Conservation (phyloP, 2,329 filamentous ascomycete genomes). For the Cryphonectria japonica region DNA sequence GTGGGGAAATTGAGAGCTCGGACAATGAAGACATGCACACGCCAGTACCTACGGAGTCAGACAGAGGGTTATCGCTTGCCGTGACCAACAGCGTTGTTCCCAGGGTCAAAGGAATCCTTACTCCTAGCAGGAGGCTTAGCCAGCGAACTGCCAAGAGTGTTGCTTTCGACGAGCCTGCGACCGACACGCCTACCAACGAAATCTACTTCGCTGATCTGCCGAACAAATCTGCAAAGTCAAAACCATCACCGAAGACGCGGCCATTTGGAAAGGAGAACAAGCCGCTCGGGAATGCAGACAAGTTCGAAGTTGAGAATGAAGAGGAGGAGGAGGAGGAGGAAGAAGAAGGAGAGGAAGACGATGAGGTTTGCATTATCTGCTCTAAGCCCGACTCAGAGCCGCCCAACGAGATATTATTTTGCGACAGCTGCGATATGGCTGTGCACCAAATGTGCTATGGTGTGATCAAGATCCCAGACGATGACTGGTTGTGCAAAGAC, state of each 20-base stretch:
- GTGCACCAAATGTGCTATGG: conserved; percentile 66
- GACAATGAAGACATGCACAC: conserved; percentile 17
- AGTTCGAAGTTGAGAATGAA: conserved; percentile 39
- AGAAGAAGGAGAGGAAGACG: conserved; percentile 45
- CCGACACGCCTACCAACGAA: conserved; percentile 42
- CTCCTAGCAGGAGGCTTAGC: conserved; percentile 52
- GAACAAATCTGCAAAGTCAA: conserved; percentile 40
- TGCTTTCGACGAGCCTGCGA: conserved; percentile 48
- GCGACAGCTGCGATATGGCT: conserved; percentile 65
- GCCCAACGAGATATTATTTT: conserved; percentile 66
- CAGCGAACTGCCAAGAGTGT: conserved; percentile 56
- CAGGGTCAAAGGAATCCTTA: conserved; percentile 59
- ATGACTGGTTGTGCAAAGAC: conserved; percentile 65
- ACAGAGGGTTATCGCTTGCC: conserved; percentile 25
- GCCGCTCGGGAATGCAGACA: conserved; percentile 29
- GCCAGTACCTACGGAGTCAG: conserved; percentile 23
- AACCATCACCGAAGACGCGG: conserved; percentile 29
- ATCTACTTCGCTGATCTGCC: conserved; percentile 58
- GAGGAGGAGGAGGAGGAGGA: conserved; percentile 42
- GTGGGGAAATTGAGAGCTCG: background rate
- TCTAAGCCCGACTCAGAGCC: conserved; percentile 58
- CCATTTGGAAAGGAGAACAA: conserved; percentile 27
- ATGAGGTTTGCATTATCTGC: conserved; percentile 62
- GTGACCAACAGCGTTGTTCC: conserved; percentile 30
- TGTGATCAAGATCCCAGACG: conserved; percentile 60